These are phyloP conservation scores for Trichophaea hybrida DNA, from an alignment of 2,329 filamentous ascomycete species.

Conservation along the genomic window DNA sequence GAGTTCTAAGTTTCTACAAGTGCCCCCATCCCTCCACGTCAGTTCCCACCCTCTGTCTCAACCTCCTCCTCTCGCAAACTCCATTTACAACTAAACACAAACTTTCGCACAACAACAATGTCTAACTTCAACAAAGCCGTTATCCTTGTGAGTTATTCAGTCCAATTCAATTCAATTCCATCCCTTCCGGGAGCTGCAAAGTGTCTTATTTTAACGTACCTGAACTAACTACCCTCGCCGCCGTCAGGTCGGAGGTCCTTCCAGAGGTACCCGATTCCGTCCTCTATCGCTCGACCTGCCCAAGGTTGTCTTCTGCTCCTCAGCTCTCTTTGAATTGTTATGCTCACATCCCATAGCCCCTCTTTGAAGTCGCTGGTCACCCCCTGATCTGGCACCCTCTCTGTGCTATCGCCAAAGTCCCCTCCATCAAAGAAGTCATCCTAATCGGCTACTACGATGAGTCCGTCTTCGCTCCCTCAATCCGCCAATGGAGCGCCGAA, in stretches of 20 bases:
- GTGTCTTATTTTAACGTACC: too few species aligned
- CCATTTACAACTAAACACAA: not conserved
- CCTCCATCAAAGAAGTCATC: slow-evolving; percentile 87
- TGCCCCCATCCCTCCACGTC: too few species aligned
- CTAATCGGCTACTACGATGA: slow-evolving; percentile 99
- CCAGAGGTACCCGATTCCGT: slow-evolving; percentile 86
- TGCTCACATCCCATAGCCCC: slow-evolving; percentile 45
- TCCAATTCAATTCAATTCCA: slow-evolving; percentile 4
- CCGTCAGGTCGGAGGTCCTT: slow-evolving; percentile 76
- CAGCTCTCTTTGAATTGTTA: slow-evolving; percentile 11
- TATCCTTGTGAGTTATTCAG: slow-evolving; percentile 55
- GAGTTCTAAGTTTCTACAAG: too few species aligned
- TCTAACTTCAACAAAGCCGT: slow-evolving; percentile 52
- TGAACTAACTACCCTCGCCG: slow-evolving; percentile 22
- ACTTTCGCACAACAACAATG: not conserved
- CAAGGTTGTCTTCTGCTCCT: slow-evolving; percentile 46
- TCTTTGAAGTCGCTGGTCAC: slow-evolving; percentile 96
- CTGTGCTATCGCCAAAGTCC: slow-evolving; percentile 76
- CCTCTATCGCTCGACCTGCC: slow-evolving; percentile 90
- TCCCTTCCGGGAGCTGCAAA: not conserved
- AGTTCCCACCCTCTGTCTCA: not conserved
- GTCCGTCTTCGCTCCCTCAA: slow-evolving; percentile 91
- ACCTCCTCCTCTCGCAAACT: not conserved
- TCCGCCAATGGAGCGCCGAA: slow-evolving; percentile 72
- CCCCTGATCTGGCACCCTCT: slow-evolving; percentile 98